Evolutionary conservation across 2,329 filamentous ascomycete genomes (phyloP).

Genomic region (Colletotrichum sp.): DNA sequence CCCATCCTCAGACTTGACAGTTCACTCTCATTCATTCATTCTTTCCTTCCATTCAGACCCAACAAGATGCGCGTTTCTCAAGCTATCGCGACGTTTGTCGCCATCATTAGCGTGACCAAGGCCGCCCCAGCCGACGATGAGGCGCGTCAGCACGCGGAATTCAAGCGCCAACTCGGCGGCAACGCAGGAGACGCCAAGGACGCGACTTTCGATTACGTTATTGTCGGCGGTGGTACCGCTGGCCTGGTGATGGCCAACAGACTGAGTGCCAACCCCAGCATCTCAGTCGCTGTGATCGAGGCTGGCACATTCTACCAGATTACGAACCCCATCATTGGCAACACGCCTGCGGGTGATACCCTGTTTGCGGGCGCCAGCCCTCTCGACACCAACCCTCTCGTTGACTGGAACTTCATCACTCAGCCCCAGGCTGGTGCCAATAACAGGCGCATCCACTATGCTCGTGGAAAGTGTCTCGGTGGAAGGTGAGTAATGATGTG

Average conservation of each 20-base stretch:
- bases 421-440: slow-evolving; percentile 27
- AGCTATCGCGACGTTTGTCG: neutral
- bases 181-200: slow-evolving; percentile 8
- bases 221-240: slow-evolving; percentile 45
- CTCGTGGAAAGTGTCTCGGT: slow-evolving; percentile 40
- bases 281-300: slow-evolving; percentile 41
- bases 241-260: slow-evolving; percentile 38
- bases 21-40: neutral
- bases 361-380: slow-evolving; percentile 1
- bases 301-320: slow-evolving; percentile 39
- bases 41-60: neutral
- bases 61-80: neutral
- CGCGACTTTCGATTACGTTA: slow-evolving; percentile 21
- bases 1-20: neutral
- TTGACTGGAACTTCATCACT: slow-evolving; percentile 35
- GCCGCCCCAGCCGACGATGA: slow-evolving; percentile 2
- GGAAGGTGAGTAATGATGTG: slow-evolving; percentile 13
- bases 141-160: neutral
- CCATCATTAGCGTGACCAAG: neutral
- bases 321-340: slow-evolving; percentile 28
- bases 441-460: slow-evolving; percentile 35
- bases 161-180: slow-evolving; percentile 10
- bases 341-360: slow-evolving; percentile 23
- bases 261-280: slow-evolving; percentile 29
- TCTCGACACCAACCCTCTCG: slow-evolving; percentile 24